Percentiles rank a stretch among this genome's conserved stretches.
phyloP scores from a whole-genome alignment of 306 rosid genomes.

The Castanea crenata region DNA sequence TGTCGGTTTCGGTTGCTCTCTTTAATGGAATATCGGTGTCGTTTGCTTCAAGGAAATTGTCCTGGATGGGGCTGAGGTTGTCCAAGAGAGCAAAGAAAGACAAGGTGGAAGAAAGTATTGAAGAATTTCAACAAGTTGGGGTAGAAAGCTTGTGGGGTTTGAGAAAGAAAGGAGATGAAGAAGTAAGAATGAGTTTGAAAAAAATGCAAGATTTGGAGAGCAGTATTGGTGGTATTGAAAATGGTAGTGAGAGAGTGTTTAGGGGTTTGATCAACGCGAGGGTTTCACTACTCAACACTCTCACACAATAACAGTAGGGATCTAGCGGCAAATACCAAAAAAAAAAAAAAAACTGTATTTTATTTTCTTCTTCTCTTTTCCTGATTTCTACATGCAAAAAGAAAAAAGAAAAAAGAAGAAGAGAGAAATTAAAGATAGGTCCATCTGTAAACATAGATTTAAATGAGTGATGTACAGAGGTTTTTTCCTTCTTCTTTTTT shows the following conservation, averaged over 20 bases:
- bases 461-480: not conserved
- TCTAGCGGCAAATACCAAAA: not conserved
- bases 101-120: slow-evolving; percentile 34
- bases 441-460: slow-evolving; percentile 11
- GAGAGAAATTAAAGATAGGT: not conserved
- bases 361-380: not conserved
- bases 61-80: slow-evolving; percentile 38
- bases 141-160: slow-evolving; percentile 29
- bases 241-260: slow-evolving; percentile 48
- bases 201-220: slow-evolving; percentile 63
- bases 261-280: slow-evolving; percentile 68
- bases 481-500: not conserved
- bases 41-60: slow-evolving; percentile 32
- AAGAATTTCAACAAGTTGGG: slow-evolving; percentile 37
- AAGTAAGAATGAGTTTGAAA: slow-evolving; percentile 48
- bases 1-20: slow-evolving; percentile 50
- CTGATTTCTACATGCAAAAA: not conserved
- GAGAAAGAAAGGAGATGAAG: slow-evolving; percentile 58
- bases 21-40: slow-evolving; percentile 55
- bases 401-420: not conserved
- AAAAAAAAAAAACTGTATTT: not conserved
- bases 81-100: slow-evolving; percentile 34
- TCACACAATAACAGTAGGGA: slow-evolving; percentile 25
- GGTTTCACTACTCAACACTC: slow-evolving; percentile 65
- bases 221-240: slow-evolving; percentile 45